phyloP scores from a whole-genome alignment of 2,329 filamentous ascomycete species.

The Epicoccum sorghinum region DNA sequence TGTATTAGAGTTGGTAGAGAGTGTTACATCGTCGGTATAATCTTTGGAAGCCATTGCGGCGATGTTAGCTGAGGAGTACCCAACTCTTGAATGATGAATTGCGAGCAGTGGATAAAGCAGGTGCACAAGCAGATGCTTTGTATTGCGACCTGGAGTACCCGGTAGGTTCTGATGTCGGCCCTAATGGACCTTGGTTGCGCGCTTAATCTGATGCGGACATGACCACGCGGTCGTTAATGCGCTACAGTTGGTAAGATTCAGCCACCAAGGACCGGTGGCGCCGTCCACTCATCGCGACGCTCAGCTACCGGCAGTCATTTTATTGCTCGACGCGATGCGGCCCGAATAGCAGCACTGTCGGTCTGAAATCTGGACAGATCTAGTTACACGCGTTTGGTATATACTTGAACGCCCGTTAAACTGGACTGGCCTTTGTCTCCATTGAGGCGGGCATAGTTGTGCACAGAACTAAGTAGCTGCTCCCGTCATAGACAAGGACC shows the following conservation, averaged over 20 bases:
- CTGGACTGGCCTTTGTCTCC: too few species aligned
- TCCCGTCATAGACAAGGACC: not conserved
- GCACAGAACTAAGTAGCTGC: too few species aligned
- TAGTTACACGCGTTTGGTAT: too few species aligned
- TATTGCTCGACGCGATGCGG: too few species aligned
- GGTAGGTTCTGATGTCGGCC: too few species aligned
- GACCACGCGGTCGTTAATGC: not conserved
- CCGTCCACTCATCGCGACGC: not conserved
- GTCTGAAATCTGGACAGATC: too few species aligned
- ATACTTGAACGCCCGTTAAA: too few species aligned
- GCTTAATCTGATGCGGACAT: conserved; percentile 1
- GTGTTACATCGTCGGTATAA: conserved; percentile 9
- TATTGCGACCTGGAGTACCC: not conserved
- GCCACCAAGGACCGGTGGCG: conserved; percentile 2
- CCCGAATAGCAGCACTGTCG: too few species aligned
- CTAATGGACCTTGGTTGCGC: not conserved
- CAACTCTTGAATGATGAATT: not conserved
- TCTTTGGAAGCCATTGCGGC: conserved; percentile 14
- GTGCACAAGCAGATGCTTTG: conserved; percentile 6
- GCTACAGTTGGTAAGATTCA: not conserved
- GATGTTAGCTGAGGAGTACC: too few species aligned
- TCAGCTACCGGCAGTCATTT: not conserved
- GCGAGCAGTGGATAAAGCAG: not conserved
- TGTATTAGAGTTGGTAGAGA: not conserved
- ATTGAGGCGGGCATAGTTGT: too few species aligned